Percentiles rank a stretch among this genome's conserved stretches.
Conservation (phyloP, 768 basidiomycete genomes). For the Amanita exitialis region DNA sequence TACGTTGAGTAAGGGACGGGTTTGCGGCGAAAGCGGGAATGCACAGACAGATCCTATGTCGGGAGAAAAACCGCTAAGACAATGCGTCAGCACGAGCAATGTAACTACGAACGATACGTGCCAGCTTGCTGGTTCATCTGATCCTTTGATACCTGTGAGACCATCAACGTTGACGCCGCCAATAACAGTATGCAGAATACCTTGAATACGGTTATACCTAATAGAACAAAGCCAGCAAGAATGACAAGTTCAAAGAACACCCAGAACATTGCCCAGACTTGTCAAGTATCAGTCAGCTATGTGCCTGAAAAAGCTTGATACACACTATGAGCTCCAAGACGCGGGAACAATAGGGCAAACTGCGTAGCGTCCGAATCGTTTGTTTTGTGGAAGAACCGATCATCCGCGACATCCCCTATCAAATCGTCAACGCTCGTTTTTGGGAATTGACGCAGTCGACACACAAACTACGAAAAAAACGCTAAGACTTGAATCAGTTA, state of each 20-base stretch:
- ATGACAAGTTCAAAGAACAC: conserved; percentile 68
- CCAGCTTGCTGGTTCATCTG: conserved; percentile 70
- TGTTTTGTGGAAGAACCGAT: conserved; percentile 88
- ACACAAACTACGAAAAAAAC: conserved; percentile 82
- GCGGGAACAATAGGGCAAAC: conserved; percentile 66
- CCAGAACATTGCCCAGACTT: conserved; percentile 86
- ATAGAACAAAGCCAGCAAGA: conserved; percentile 67
- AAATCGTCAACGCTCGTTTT: neutral
- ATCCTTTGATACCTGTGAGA: conserved; percentile 17
- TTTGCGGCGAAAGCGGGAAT: neutral
- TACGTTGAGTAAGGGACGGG: too few species aligned
- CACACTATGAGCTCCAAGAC: conserved; percentile 63
- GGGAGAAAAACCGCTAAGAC: conserved; percentile 8
- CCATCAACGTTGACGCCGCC: neutral
- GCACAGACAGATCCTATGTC: neutral
- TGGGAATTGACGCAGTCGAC: conserved; percentile 16
- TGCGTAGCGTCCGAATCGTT: conserved; percentile 93
- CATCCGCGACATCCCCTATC: conserved; percentile 88
- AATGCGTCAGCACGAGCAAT: conserved; percentile 1
- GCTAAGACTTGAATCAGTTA: conserved; percentile 23
- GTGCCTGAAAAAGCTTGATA: conserved; percentile 1
- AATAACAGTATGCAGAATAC: conserved; percentile 21
- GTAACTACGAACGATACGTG: conserved; percentile 15
- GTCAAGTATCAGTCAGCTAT: neutral
- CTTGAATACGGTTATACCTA: conserved; percentile 82